Evolutionary conservation across 179 eudicot genomes (phyloP).

Genomic region (Carnegiea gigantea): DNA sequence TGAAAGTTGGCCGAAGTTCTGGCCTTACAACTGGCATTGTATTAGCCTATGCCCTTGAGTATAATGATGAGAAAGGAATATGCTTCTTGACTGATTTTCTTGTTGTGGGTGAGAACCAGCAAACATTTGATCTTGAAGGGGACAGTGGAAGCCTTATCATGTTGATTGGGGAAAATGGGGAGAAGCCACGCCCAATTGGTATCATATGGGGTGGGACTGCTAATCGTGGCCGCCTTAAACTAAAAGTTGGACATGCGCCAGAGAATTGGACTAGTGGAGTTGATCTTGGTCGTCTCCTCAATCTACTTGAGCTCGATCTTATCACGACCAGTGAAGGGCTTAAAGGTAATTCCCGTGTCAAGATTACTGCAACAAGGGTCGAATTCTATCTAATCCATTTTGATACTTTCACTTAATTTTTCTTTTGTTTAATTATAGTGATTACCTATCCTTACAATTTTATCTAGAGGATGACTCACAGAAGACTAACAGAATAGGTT

Average conservation of each 20-base stretch:
- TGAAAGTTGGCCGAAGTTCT: constrained; percentile 97
- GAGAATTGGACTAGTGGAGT: constrained; percentile 99
- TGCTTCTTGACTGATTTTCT: constrained; percentile 96
- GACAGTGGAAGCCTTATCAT: constrained; percentile 94
- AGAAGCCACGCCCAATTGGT: constrained; percentile 88
- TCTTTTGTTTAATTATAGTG: neutral
- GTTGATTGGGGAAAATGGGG: constrained; percentile 68
- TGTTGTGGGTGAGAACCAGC: constrained; percentile 96
- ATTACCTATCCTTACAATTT: constrained; percentile 3
- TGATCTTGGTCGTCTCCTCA: constrained; percentile 91
- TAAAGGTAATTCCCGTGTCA: constrained; percentile 46
- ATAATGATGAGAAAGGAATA: constrained; percentile 95
- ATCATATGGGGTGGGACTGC: constrained; percentile 99
- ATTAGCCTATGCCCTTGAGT: constrained; percentile 93
- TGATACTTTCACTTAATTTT: neutral
- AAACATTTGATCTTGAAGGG: constrained; percentile 96
- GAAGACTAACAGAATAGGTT: neutral
- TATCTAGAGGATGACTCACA: neutral
- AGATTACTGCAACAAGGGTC: neutral
- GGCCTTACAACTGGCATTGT: constrained; percentile 86
- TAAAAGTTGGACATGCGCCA: constrained; percentile 88
- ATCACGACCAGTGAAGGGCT: constrained; percentile 77
- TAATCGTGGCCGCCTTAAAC: constrained; percentile 90
- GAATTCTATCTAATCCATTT: neutral
- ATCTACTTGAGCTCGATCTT: constrained; percentile 88